Evolutionary conservation across 257 asterid genomes (phyloP).

Genomic region (Solanum clarkiae): DNA sequence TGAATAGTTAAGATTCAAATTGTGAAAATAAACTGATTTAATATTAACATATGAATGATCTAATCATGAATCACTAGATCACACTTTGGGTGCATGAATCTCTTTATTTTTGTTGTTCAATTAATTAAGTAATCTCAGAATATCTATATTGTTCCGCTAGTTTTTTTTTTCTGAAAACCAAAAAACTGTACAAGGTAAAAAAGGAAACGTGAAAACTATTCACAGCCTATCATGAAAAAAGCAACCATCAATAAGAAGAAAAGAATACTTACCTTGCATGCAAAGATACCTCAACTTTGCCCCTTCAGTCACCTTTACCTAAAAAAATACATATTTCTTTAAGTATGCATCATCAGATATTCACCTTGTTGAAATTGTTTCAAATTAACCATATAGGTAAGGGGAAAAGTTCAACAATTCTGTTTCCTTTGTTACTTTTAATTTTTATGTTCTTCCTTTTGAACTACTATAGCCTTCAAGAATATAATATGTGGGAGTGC

Average conservation of each 20-base stretch:
- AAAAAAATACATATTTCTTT: constrained; percentile 9
- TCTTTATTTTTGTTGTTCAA: no score
- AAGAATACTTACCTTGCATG: constrained; percentile 38
- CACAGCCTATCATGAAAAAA: neutral
- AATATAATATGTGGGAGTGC: neutral
- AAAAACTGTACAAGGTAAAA: neutral
- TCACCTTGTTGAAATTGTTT: neutral
- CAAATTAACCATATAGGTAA: constrained; percentile 45
- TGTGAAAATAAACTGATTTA: no score
- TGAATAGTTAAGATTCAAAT: no score
- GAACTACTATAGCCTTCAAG: neutral
- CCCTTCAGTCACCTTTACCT: constrained; percentile 8
- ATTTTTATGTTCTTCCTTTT: no score
- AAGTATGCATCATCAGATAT: constrained; percentile 6
- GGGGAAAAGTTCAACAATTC: neutral
- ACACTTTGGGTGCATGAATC: no score
- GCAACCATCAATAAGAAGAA: constrained; percentile 20
- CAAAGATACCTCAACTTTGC: constrained; percentile 34
- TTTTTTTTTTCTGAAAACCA: neutral
- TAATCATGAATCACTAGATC: no score
- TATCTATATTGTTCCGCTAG: no score
- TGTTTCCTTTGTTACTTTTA: neutral
- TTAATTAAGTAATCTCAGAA: no score
- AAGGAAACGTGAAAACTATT: neutral
- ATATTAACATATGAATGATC: no score